These are phyloP conservation scores for Mucor indicus DNA, from an alignment of 371 early-diverging fungal species.

Conservation along the genomic window DNA sequence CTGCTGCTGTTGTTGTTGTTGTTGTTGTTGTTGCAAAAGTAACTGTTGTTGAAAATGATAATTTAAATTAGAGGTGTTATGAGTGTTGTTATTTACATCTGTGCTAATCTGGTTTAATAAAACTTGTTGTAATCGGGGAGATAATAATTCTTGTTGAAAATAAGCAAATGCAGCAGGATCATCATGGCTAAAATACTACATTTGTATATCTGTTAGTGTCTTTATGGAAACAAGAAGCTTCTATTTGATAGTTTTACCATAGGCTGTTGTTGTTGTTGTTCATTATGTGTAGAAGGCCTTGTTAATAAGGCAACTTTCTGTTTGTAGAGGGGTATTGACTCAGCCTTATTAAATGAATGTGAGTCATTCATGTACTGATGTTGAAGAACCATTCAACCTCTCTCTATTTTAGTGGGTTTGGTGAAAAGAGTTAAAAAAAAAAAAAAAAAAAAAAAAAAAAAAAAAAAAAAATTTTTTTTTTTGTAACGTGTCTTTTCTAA, in stretches of 20 bases:
- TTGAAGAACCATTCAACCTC: slow-evolving; percentile 16
- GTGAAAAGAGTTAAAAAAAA: no score
- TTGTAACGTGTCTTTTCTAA: no score
- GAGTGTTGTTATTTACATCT: slow-evolving; percentile 11
- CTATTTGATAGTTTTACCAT: background rate
- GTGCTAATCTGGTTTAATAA: slow-evolving; percentile 9
- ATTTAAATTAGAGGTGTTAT: background rate
- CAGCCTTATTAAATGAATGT: background rate
- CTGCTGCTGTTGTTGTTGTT: slow-evolving; percentile 15
- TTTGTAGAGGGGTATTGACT: slow-evolving; percentile 2
- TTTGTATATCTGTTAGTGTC: background rate
- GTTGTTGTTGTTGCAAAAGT: slow-evolving; percentile 4
- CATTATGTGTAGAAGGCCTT: background rate
- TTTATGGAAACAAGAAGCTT: background rate
- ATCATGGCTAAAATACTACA: slow-evolving; percentile 22
- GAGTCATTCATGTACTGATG: slow-evolving; percentile 1
- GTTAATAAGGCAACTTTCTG: background rate
- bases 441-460: background rate
- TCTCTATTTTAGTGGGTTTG: slow-evolving; percentile 19
- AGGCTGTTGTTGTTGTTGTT: background rate
- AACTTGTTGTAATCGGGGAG: slow-evolving; percentile 21
- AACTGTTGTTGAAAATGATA: background rate
- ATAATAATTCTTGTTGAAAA: slow-evolving; percentile 32
- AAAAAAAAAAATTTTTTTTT: background rate
- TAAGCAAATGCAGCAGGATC: slow-evolving; percentile 40